Percentiles rank a stretch among this genome's conserved stretches.
Conservation (phyloP, 2,329 filamentous ascomycete genomes). For the Trichoderma sp. region DNA sequence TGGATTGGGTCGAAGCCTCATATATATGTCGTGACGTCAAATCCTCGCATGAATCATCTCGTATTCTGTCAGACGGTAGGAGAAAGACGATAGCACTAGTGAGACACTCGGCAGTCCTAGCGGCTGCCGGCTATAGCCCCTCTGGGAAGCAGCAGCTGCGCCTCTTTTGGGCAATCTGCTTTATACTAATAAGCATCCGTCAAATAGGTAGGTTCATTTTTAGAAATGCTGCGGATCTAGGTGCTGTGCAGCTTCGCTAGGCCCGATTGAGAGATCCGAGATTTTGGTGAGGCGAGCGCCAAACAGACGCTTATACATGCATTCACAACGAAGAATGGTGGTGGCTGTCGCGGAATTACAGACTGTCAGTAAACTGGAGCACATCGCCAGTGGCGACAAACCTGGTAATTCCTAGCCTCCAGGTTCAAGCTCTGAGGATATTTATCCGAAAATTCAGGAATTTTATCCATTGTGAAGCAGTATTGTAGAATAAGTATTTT, state of each 20-base stretch:
- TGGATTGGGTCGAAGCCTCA: background rate
- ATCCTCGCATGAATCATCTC: background rate
- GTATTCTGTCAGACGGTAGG: background rate
- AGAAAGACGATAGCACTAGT: background rate
- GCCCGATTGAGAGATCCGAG: background rate
- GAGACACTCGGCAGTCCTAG: conserved; percentile 5
- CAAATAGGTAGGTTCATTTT: conserved; percentile 1
- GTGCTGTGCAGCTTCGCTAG: background rate
- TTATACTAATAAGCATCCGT: conserved; percentile 1
- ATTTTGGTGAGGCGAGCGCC: background rate
- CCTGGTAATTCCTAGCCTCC: background rate
- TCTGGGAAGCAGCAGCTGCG: background rate
- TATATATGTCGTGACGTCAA: background rate
- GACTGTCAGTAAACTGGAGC: background rate
- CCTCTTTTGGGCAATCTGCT: conserved; percentile 11
- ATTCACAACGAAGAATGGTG: background rate
- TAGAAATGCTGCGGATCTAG: conserved; percentile 12
- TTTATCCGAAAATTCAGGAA: background rate
- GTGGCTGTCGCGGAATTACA: background rate
- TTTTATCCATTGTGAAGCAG: background rate
- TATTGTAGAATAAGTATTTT: background rate
- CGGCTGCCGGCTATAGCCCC: background rate
- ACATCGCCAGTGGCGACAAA: background rate
- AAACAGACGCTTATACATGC: background rate
- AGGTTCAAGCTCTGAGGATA: background rate